These are phyloP conservation scores for Spinacia oleracea DNA, from an alignment of 179 eudicot species.

Conservation along the genomic window DNA sequence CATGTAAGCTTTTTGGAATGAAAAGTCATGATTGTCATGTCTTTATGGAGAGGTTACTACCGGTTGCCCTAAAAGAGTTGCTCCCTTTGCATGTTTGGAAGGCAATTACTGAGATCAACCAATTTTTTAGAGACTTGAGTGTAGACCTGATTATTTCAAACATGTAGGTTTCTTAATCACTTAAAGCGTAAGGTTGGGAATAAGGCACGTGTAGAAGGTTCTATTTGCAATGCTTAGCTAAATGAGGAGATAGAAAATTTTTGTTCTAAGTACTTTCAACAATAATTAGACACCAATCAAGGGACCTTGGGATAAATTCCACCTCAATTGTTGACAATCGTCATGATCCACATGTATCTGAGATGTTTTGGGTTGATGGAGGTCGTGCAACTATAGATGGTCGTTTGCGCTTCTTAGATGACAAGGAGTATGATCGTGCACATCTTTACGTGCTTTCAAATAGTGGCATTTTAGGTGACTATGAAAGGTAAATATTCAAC, in stretches of 20 bases:
- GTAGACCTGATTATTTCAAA: no score
- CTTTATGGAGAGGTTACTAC: neutral
- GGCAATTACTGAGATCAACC: no score
- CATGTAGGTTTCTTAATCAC: neutral
- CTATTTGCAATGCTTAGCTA: neutral
- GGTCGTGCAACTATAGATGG: neutral
- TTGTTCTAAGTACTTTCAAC: neutral
- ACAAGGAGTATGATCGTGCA: neutral
- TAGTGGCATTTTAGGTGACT: neutral
- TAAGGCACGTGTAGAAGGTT: neutral
- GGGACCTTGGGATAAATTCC: neutral
- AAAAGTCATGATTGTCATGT: neutral
- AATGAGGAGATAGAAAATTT: no score
- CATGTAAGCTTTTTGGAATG: neutral
- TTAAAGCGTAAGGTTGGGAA: neutral
- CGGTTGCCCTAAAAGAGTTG: neutral
- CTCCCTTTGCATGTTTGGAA: no score
- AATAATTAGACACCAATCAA: neutral
- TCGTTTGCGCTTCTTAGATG: neutral
- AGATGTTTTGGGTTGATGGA: neutral
- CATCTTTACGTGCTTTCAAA: neutral
- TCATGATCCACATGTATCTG: neutral
- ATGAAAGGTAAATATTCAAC: slow-evolving; percentile 3
- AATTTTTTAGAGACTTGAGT: no score
- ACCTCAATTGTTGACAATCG: neutral